Base-by-base conservation (phyloP, 1,284 basidiomycete genomes). In the Paramarasmius palmivorus region DNA sequence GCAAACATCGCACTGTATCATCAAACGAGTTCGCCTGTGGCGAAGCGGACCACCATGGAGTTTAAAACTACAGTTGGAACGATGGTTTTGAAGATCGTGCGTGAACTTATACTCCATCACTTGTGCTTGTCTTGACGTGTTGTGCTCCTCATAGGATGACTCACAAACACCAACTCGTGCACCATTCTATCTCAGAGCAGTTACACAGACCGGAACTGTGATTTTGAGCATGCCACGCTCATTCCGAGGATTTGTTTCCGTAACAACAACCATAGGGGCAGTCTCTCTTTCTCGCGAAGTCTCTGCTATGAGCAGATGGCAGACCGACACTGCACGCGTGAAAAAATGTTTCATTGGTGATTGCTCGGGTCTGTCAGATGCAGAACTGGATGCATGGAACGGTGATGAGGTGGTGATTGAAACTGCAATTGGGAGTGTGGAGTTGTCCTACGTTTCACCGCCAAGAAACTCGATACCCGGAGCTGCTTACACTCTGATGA, bases 261-360 rank as follows among this genome's bases (percentile, higher is more conserved):
- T 50, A 3, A 15, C 37, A 12, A 41, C 49, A 23, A 41, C 49
- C 19, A 34, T 50, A 25, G 49, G 49, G 3, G 26, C 23, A 7
- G 49, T 50, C 25, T 2, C 14, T 2, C 37, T 50, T 15, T 29
- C 49, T 20, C 39, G 36, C 7, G 49, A 41, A 9, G 37, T 50
- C 19, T 4, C 12, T 19, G 15, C 10, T 12, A 26, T 14, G 4
- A 7, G 17, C 10, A 19, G 49, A 15, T 50, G 49, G 49, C 40
- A 29, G 4, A 26, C 7, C 17, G 10, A 36, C 14, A 14, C 10
- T 4, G 20, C 23, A 22, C 9, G 49, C 17, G 32, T 29, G 15
- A 40, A 38, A 32, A 50, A 29, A 32, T 20, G 22, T 14, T 50
- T 50, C 22, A 15, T 50, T n/a, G 49, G 49, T 14, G 48, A 50